phyloP scores from a whole-genome alignment of 352 stramenopile genomes.

The Plasmopara muralis region DNA sequence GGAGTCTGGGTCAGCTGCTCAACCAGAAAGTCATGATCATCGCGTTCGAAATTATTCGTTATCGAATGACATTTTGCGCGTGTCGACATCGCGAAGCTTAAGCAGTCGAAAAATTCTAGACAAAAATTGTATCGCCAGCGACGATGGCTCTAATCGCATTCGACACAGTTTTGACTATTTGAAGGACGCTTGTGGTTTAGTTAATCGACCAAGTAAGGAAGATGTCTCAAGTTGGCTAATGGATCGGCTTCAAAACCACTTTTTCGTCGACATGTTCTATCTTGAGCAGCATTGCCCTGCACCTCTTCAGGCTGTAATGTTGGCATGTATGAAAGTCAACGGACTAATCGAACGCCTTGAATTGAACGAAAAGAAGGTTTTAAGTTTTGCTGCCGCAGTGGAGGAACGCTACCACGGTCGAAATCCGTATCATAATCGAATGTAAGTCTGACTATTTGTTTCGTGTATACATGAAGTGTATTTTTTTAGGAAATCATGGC shows the following conservation, averaged over 20 bases:
- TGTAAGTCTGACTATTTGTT: no score
- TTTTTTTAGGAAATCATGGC: no score
- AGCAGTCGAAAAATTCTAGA: constrained; percentile 18
- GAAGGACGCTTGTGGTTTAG: no score
- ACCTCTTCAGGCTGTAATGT: constrained; percentile 44
- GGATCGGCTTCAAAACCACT: constrained; percentile 45
- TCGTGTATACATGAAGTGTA: no score
- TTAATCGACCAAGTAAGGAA: constrained; percentile 6
- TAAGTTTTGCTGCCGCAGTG: constrained; percentile 37
- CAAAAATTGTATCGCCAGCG: not conserved
- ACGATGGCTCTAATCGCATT: not conserved
- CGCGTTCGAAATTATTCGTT: constrained; percentile 21
- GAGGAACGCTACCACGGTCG: no score
- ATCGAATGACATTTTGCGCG: constrained; percentile 27
- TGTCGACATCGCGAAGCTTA: constrained; percentile 32
- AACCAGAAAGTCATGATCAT: constrained; percentile 8
- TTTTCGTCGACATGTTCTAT: constrained; percentile 61
- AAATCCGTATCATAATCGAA: no score
- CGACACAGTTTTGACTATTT: no score
- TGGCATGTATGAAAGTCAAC: constrained; percentile 55
- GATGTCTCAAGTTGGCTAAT: constrained; percentile 45
- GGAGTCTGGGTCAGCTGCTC: not conserved
- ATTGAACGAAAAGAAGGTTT: constrained; percentile 41
- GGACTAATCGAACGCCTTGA: constrained; percentile 34
- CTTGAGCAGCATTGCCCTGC: constrained; percentile 38